Percentiles rank a stretch among this genome's conserved stretches.
Evolutionary conservation across 2,329 filamentous ascomycete species (phyloP).

Genomic region (Zasmidium angulare): DNA sequence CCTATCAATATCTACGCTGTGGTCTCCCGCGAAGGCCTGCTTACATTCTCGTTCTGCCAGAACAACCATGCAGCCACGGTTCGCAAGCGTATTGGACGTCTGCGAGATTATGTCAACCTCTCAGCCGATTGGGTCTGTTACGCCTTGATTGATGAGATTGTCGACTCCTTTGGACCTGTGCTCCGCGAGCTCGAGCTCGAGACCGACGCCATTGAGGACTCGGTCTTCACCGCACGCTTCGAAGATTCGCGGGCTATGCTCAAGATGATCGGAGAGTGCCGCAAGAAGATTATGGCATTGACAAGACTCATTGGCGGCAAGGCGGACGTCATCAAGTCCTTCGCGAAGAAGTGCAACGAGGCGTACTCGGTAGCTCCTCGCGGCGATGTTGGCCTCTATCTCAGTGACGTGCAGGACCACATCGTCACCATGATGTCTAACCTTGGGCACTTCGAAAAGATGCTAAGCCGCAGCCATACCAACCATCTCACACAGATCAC

Average conservation of each 20-base stretch:
- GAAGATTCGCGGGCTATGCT: constrained; percentile 88
- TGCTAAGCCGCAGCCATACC: constrained; percentile 87
- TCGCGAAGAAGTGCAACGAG: constrained; percentile 98
- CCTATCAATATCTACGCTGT: constrained; percentile 96
- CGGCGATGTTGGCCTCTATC: constrained; percentile 93
- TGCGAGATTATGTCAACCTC: constrained; percentile 92
- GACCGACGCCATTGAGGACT: constrained; percentile 90
- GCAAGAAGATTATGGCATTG: constrained; percentile 92
- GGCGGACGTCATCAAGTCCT: constrained; percentile 96
- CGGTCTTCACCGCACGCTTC: constrained; percentile 86
- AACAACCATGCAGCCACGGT: constrained; percentile 88
- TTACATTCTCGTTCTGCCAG: constrained; percentile 90
- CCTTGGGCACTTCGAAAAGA: constrained; percentile 93
- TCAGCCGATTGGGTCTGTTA: constrained; percentile 99
- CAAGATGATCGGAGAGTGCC: constrained; percentile 81
- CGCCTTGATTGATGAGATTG: constrained; percentile 96
- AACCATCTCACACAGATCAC: constrained; percentile 95
- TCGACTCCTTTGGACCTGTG: constrained; percentile 88
- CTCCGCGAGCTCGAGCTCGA: constrained; percentile 85
- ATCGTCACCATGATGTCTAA: constrained; percentile 99
- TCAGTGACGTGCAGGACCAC: constrained; percentile 98
- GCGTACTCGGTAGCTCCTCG: constrained; percentile 93
- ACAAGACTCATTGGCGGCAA: constrained; percentile 93
- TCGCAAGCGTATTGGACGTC: constrained; percentile 82
- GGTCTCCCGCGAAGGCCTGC: constrained; percentile 89